Conservation (phyloP, 2,329 filamentous ascomycete species). For the Graphiopsis chlorocephala region DNA sequence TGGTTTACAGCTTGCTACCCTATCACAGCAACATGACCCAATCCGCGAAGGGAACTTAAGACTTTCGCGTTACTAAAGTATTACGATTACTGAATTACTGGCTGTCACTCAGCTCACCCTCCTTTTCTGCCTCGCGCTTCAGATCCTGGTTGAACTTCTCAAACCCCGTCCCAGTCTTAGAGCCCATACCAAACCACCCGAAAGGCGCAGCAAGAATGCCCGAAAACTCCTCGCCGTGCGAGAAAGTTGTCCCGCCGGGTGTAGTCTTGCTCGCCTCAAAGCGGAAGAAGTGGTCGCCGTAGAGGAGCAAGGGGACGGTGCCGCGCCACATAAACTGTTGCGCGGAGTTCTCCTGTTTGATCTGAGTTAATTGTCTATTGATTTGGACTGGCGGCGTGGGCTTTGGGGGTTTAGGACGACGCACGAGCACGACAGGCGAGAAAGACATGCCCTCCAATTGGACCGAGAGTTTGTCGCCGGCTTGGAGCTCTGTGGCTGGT, state of each 20-base stretch:
- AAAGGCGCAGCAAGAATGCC: conserved; percentile 17
- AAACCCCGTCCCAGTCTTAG: conserved; percentile 16
- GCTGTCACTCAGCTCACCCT: not conserved
- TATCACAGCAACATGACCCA: no score
- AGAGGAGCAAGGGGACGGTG: conserved; percentile 17
- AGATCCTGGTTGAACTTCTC: conserved; percentile 22
- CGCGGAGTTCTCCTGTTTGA: conserved; percentile 13
- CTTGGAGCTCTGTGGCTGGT: not conserved
- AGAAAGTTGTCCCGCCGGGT: conserved; percentile 20
- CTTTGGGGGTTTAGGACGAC: not conserved
- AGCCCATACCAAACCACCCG: conserved; percentile 10
- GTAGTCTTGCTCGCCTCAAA: conserved; percentile 17
- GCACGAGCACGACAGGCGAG: conserved; percentile 17
- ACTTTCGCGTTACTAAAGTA: no score
- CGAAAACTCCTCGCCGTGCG: conserved; percentile 21
- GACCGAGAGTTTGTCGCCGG: conserved; percentile 20
- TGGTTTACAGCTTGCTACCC: no score
- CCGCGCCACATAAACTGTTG: conserved; percentile 20
- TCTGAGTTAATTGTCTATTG: not conserved
- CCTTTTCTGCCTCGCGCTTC: conserved; percentile 21
- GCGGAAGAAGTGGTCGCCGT: conserved; percentile 21
- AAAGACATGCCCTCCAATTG: conserved; percentile 19
- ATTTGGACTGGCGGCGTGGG: not conserved
- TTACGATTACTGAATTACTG: not conserved
- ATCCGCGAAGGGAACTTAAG: no score